Evolutionary conservation across 306 rosid genomes (phyloP).

Genomic region (Hippophae tibetana): DNA sequence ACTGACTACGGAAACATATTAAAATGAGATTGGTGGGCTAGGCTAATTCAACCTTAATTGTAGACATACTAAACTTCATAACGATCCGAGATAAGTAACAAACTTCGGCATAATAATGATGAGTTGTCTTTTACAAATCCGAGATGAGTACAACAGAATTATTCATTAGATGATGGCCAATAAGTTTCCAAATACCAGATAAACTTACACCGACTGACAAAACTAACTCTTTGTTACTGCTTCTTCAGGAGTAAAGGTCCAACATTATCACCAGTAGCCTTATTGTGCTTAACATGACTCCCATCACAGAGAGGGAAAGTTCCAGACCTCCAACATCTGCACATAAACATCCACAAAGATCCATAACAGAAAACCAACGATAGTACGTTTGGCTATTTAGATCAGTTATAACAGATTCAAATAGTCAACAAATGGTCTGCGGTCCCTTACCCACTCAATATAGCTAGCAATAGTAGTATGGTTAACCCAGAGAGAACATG

Average conservation of each 20-base stretch:
- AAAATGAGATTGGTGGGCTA: too few relatives aligned
- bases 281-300: constrained; percentile 85
- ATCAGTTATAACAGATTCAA: too few relatives aligned
- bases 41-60: too few relatives aligned
- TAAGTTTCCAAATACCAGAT: constrained; percentile 2
- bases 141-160: too few relatives aligned
- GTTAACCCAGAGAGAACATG: not conserved
- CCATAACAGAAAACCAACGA: too few relatives aligned
- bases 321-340: constrained; percentile 84
- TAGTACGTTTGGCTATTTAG: too few relatives aligned
- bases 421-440: too few relatives aligned
- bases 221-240: constrained; percentile 13
- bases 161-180: not conserved
- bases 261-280: constrained; percentile 82
- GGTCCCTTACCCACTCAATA: not conserved
- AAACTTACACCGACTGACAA: not conserved
- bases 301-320: constrained; percentile 88
- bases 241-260: constrained; percentile 83
- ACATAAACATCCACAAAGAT: constrained; percentile 11
- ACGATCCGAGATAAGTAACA: too few relatives aligned
- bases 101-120: too few relatives aligned
- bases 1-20: too few relatives aligned
- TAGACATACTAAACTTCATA: too few relatives aligned
- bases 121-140: too few relatives aligned
- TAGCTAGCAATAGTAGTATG: not conserved